Percentiles rank a stretch among this genome's conserved stretches.
phyloP scores from a whole-genome alignment of 2,329 filamentous ascomycete genomes.

The Passalora sequoiae region DNA sequence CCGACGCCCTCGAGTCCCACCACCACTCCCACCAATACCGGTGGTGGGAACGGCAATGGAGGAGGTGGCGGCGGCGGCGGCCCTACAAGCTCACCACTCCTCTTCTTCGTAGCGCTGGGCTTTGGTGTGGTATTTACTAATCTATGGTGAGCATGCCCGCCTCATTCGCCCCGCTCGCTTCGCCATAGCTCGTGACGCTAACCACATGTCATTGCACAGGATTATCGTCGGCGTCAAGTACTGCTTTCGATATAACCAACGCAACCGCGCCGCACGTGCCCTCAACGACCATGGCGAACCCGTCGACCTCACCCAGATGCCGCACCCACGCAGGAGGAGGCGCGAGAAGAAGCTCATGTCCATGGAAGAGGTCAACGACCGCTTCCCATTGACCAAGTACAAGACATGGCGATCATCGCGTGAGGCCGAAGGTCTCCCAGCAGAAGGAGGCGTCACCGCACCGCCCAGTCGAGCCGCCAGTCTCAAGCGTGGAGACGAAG shows the following conservation, averaged over 20 bases:
- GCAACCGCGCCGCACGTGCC: constrained; percentile 72
- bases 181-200: constrained; percentile 14
- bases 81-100: constrained; percentile 65
- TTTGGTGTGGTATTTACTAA: constrained; percentile 99
- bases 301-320: constrained; percentile 81
- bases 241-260: constrained; percentile 96
- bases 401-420: constrained; percentile 86
- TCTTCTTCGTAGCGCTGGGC: constrained; percentile 92
- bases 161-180: constrained; percentile 1
- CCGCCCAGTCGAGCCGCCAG: constrained; percentile 69
- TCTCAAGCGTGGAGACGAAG: constrained; percentile 56
- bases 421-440: constrained; percentile 75
- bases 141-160: constrained; percentile 66
- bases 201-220: constrained; percentile 49
- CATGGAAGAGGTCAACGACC: constrained; percentile 97
- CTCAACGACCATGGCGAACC: constrained; percentile 74
- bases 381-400: constrained; percentile 94
- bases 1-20: constrained; percentile 6
- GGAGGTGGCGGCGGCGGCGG: constrained; percentile 24
- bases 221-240: constrained; percentile 99
- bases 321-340: constrained; percentile 69
- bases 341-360: constrained; percentile 98
- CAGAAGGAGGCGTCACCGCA: constrained; percentile 74
- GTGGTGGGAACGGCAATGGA: constrained; percentile 19
- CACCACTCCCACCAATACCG: constrained; percentile 9